Conservation (phyloP, 257 asterid genomes). For the Apocynum venetum region DNA sequence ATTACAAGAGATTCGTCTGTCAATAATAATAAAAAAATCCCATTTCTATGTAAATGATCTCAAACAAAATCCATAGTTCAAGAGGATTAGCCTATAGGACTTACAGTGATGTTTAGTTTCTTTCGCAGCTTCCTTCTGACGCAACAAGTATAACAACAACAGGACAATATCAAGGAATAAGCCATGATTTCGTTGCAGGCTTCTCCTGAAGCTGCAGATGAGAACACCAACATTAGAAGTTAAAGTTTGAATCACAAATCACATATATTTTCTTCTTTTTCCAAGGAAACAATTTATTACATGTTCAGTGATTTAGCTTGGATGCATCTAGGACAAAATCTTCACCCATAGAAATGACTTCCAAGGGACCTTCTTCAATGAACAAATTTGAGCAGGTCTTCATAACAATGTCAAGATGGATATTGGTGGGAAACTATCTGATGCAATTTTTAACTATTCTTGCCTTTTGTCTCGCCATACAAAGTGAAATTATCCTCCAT, state of each 20-base stretch:
- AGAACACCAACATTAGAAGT: constrained; percentile 17
- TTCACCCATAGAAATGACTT: not conserved
- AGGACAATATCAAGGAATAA: constrained; percentile 72
- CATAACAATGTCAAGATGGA: not conserved
- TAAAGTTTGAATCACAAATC: not conserved
- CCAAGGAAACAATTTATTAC: not conserved
- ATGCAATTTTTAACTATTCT: not conserved
- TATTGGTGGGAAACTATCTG: not conserved
- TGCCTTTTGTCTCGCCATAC: too few species aligned
- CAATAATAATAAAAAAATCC: not conserved
- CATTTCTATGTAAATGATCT: not conserved
- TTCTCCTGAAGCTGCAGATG: constrained; percentile 69
- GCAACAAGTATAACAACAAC: constrained; percentile 97
- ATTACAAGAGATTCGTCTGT: not conserved
- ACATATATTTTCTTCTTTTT: not conserved
- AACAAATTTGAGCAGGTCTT: not conserved
- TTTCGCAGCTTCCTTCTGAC: constrained; percentile 72
- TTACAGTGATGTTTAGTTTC: constrained; percentile 60
- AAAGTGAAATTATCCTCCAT: not conserved
- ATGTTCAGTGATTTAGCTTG: not conserved
- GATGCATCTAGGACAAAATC: not conserved
- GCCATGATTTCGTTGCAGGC: constrained; percentile 88
- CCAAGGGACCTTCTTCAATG: not conserved
- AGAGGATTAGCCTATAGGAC: not conserved
- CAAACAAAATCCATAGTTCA: not conserved